Conservation (phyloP, 2,329 filamentous ascomycete species). For the Fusarium udum region DNA sequence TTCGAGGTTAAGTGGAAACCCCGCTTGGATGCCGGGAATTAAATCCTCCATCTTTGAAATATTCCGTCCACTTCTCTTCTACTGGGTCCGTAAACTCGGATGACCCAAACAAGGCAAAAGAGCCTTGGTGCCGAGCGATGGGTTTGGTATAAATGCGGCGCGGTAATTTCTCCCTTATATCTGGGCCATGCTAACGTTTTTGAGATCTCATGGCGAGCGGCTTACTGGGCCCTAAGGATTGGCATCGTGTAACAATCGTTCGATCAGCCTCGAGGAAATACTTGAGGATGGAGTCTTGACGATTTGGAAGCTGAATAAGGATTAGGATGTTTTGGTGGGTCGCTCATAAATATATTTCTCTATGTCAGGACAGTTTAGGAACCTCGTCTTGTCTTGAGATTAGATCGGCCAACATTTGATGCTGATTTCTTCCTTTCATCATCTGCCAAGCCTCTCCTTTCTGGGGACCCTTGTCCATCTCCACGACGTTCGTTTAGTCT, state of each 20-base stretch:
- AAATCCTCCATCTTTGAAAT: neutral
- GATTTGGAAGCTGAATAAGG: neutral
- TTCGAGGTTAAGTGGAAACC: neutral
- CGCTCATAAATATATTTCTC: neutral
- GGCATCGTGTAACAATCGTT: neutral
- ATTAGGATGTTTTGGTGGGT: neutral
- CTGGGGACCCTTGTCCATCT: neutral
- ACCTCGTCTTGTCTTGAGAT: neutral
- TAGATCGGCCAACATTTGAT: neutral
- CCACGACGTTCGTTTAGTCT: neutral
- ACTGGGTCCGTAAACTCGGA: neutral
- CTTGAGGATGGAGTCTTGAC: neutral
- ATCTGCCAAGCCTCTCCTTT: slow-evolving; percentile 3
- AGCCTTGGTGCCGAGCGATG: neutral
- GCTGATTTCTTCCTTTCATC: neutral
- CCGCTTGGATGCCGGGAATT: neutral
- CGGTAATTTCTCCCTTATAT: neutral
- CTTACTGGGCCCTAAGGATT: neutral
- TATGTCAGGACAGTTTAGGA: neutral
- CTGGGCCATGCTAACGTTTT: neutral
- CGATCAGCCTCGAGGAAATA: neutral
- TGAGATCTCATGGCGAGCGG: neutral
- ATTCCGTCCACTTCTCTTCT: neutral
- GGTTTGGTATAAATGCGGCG: too few species aligned
- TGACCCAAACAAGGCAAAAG: neutral